These are phyloP conservation scores for Amesomyces nigricolor DNA, from an alignment of 2,329 filamentous ascomycete species.

Conservation along the genomic window DNA sequence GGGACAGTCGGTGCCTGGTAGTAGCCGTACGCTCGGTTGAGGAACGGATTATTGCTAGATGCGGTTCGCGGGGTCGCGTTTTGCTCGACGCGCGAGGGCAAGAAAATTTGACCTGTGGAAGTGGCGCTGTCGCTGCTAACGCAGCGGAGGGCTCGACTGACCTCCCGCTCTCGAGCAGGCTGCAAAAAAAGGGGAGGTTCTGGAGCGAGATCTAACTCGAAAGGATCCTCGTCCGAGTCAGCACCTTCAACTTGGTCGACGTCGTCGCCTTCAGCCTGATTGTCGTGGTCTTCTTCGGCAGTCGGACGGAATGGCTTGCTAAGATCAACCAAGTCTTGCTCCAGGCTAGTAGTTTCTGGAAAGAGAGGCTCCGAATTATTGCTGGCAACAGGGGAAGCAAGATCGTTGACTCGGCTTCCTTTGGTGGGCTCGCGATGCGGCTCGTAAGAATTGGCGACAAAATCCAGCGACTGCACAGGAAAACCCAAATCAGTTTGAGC, in stretches of 20 bases:
- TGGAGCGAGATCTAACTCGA: constrained; percentile 39
- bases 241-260: constrained; percentile 27
- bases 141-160: constrained; percentile 37
- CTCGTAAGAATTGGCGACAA: constrained; percentile 4
- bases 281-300: background rate
- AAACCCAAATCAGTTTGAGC: background rate
- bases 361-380: background rate
- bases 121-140: constrained; percentile 25
- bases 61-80: constrained; percentile 12
- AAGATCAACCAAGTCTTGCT: background rate
- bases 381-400: background rate
- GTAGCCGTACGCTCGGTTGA: constrained; percentile 12
- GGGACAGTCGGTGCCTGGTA: constrained; percentile 9
- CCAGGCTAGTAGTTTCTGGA: background rate
- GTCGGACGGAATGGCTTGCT: background rate
- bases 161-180: constrained; percentile 38
- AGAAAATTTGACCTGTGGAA: constrained; percentile 20
- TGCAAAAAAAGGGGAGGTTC: constrained; percentile 35
- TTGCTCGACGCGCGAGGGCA: background rate
- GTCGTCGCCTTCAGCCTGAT: constrained; percentile 7
- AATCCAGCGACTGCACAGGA: background rate
- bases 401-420: background rate
- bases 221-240: constrained; percentile 39
- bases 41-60: constrained; percentile 17
- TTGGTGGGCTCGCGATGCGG: background rate